These are phyloP conservation scores for Pichia rugopelliculosa DNA, from an alignment of 805 yeast species.

Conservation along the genomic window DNA sequence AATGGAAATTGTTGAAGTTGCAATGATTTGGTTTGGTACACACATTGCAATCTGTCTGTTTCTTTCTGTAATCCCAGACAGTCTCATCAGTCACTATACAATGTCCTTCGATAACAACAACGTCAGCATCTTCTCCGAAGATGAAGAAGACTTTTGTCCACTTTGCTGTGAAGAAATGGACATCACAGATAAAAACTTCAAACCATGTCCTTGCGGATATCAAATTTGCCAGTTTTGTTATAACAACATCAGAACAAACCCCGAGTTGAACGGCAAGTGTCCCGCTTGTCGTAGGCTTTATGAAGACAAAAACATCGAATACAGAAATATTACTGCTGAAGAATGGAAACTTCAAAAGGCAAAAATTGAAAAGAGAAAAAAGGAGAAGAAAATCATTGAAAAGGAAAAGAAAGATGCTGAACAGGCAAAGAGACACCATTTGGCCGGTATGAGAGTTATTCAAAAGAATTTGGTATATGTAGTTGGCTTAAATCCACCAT, in stretches of 20 bases:
- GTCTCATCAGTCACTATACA: no score
- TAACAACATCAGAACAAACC: slow-evolving; percentile 91
- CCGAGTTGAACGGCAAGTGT: slow-evolving; percentile 91
- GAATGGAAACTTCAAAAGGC: slow-evolving; percentile 79
- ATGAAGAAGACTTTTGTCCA: slow-evolving; percentile 79
- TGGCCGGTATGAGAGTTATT: slow-evolving; percentile 96
- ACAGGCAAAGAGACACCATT: slow-evolving; percentile 72
- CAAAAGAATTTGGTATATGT: slow-evolving; percentile 96
- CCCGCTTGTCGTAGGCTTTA: slow-evolving; percentile 96
- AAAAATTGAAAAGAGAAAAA: slow-evolving; percentile 73
- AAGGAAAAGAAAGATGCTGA: slow-evolving; percentile 90
- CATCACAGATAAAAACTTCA: slow-evolving; percentile 89
- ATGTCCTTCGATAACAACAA: slow-evolving; percentile 22
- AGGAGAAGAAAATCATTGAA: slow-evolving; percentile 77
- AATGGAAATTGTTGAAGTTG: no score
- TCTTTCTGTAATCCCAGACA: no score
- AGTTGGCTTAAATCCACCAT: slow-evolving; percentile 85
- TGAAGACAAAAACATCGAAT: slow-evolving; percentile 89
- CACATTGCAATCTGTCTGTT: no score
- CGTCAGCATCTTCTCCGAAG: slow-evolving; percentile 60
- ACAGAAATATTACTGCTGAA: slow-evolving; percentile 74
- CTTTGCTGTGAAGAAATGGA: slow-evolving; percentile 98
- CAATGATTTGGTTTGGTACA: no score
- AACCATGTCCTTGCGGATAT: slow-evolving; percentile 99
- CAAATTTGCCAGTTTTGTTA: slow-evolving; percentile 98